A percentile compares a stretch with the other conserved stretches of the same genome.
Conservation (phyloP, 352 stramenopile genomes). For the Phytopythium chamaehyphon region DNA sequence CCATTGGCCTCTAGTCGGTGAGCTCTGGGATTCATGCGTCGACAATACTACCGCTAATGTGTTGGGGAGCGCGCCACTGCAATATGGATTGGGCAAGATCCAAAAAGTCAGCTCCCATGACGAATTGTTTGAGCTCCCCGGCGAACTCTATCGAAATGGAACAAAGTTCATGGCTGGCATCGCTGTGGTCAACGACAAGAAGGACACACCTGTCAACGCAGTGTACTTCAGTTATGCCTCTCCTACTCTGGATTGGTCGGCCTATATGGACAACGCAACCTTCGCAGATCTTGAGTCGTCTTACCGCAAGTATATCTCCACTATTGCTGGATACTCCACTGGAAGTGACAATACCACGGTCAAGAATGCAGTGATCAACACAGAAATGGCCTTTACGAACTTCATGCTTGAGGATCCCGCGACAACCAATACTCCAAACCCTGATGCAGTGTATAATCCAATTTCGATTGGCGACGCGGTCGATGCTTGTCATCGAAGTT, state of each 20-base stretch:
- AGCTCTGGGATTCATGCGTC: slow-evolving; percentile 67
- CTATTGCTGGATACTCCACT: slow-evolving; percentile 21
- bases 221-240: slow-evolving; percentile 69
- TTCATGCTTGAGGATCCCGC: not conserved
- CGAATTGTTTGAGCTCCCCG: slow-evolving; percentile 35
- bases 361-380: slow-evolving; percentile 4
- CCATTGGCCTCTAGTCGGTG: slow-evolving; percentile 53
- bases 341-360: not conserved
- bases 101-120: slow-evolving; percentile 14
- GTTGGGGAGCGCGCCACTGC: slow-evolving; percentile 34
- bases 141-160: slow-evolving; percentile 32
- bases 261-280: slow-evolving; percentile 73
- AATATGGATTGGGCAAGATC: slow-evolving; percentile 34
- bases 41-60: slow-evolving; percentile 37
- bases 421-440: not conserved
- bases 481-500: not conserved
- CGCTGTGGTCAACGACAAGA: slow-evolving; percentile 7
- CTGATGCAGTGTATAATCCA: slow-evolving; percentile 2
- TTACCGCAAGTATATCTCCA: slow-evolving; percentile 29
- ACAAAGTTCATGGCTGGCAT: slow-evolving; percentile 79
- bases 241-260: slow-evolving; percentile 82
- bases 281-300: slow-evolving; percentile 27
- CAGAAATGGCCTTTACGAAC: slow-evolving; percentile 4
- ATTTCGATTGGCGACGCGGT: not conserved
- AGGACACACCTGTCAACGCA: slow-evolving; percentile 66